Evolutionary conservation across 2,329 filamentous ascomycete species (phyloP), one percentile per base, ranked within the genome.

Genomic region (Exophiala bonariae): DNA sequence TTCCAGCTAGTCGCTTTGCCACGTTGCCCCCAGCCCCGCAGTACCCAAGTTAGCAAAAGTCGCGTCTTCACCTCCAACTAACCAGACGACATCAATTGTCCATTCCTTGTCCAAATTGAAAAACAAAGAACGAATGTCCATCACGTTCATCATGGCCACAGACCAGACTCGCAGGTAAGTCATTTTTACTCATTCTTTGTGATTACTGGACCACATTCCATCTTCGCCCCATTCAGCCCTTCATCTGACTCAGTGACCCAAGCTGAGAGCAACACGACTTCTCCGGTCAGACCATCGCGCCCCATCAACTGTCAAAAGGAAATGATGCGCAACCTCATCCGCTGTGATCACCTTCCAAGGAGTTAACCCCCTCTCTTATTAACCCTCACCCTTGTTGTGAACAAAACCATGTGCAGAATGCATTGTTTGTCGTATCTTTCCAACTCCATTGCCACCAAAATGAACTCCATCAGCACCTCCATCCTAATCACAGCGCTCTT

Each of bases 271-370:
- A 42, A 26, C 23, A 26, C 23, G 23, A 6, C 23, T 26, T 11
- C 23, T 6, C 22, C 31, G 33, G 41, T 44, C 41, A 44, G 3
- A 20, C 23, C 23, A 26, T 26, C 23, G 23, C 23, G 23, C 23
- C 23, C 23, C 23, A 26, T 26, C 23, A 38, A 37, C 42, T 45
- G 32, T 36, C 42, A 35, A 22, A 28, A 23, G 33, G 22, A 32
- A n/a, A n/a, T n/a, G n/a, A 26, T 26, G 23, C 23, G 23, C 23
- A 11, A 26, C 23, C 6, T 26, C 23, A 11, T 11, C 23, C 23
- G 6, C 11, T 26, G 6, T 26, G 23, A 26, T 26, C 6, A 26
- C 23, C 23, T 41, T 16, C 38, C 17, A 22, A 28, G n/a, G 23
- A 8, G n/a, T 6, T 22, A n/a, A 22, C 23, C 18, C n/a, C 17